Evolutionary conservation across 495 filamentous ascomycete species (phyloP).

Genomic region (Neurospora sp.): DNA sequence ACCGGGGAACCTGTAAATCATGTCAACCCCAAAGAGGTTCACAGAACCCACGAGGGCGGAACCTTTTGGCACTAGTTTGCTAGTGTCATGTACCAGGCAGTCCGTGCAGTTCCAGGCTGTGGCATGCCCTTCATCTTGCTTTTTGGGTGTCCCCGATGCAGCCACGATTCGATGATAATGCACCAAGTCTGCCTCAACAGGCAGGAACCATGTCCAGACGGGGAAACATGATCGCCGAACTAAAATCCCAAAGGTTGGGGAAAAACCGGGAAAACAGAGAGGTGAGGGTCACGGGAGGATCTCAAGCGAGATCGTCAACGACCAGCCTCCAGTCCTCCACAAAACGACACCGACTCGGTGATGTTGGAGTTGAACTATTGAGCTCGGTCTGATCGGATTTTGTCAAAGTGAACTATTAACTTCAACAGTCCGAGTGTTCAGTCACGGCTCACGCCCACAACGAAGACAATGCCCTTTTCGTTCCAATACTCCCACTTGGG

Average conservation of each 20-base stretch:
- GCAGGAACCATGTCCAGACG: not conserved
- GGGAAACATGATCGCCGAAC: not conserved
- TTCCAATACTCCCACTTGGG: not conserved
- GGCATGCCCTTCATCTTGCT: not conserved
- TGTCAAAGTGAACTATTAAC: not conserved
- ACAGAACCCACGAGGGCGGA: not conserved
- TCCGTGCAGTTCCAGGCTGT: not conserved
- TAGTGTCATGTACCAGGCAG: not conserved
- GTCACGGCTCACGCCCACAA: not conserved
- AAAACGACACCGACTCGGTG: not conserved
- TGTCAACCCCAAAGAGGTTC: not conserved
- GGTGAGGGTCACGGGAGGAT: not conserved
- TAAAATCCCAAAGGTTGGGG: not conserved
- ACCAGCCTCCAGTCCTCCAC: not conserved
- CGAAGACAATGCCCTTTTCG: not conserved
- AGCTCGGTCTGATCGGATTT: not conserved
- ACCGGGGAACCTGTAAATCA: not conserved
- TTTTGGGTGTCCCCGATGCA: not conserved
- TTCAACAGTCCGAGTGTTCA: not conserved
- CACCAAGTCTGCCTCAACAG: not conserved
- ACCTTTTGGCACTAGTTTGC: not conserved
- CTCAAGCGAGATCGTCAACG: not conserved
- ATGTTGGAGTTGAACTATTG: not conserved
- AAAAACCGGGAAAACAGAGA: not conserved
- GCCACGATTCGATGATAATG: not conserved